Evolutionary conservation across 2,329 filamentous ascomycete species (phyloP).

Genomic region (Pseudogymnoascus sp.): DNA sequence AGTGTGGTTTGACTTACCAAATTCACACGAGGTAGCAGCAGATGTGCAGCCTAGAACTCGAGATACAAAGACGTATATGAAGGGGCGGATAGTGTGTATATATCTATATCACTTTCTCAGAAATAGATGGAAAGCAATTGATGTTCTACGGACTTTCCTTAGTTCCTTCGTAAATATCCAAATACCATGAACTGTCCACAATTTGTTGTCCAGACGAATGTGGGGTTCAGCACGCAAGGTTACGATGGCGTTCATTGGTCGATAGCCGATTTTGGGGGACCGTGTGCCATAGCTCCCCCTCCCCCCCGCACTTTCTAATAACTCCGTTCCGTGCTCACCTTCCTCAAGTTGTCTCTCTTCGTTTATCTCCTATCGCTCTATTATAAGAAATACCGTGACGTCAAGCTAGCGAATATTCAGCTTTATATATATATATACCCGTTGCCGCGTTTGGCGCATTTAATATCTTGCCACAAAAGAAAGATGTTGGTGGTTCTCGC

Average conservation of each 20-base stretch:
- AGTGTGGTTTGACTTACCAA: background rate
- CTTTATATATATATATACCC: background rate
- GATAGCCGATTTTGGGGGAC: conserved; percentile 1
- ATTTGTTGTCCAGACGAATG: conserved; percentile 6
- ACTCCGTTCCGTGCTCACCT: background rate
- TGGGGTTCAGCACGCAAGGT: conserved; percentile 7
- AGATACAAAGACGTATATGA: background rate
- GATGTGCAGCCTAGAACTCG: conserved; percentile 1
- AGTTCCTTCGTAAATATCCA: background rate
- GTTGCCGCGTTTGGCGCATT: background rate
- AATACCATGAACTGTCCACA: conserved; percentile 8
- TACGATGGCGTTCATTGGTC: background rate
- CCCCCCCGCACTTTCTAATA: conserved; percentile 2
- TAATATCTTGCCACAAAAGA: background rate
- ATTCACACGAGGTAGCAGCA: conserved; percentile 1
- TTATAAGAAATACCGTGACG: background rate
- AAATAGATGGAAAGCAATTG: background rate
- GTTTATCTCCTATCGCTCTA: background rate
- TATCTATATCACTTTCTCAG: background rate
- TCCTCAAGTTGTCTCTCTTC: background rate
- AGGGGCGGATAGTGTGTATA: background rate
- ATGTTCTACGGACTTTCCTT: conserved; percentile 1
- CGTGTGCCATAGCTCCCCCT: background rate
- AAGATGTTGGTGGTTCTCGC: background rate
- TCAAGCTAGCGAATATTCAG: background rate